Evolutionary conservation across 495 filamentous ascomycete genomes (phyloP).

Genomic region (Aspergillus heteromorphus): DNA sequence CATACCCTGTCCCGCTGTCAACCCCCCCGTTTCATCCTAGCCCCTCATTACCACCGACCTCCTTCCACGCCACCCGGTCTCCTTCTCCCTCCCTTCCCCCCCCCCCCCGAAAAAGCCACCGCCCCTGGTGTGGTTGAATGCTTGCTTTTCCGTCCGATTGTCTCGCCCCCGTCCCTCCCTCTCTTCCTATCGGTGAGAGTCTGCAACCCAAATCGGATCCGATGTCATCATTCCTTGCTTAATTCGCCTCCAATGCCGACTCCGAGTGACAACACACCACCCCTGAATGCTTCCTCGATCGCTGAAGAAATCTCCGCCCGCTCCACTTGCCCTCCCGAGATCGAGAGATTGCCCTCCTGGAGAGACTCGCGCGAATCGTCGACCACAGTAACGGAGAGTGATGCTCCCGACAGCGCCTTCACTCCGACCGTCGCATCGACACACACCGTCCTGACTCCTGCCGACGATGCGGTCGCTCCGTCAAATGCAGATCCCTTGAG

Average conservation of each 20-base stretch:
- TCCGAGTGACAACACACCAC: slow-evolving; percentile 45
- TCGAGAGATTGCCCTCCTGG: slow-evolving; percentile 38
- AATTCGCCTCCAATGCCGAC: slow-evolving; percentile 53
- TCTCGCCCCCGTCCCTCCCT: slow-evolving; percentile 4
- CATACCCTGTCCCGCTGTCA: slow-evolving; percentile 3
- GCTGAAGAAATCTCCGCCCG: slow-evolving; percentile 44
- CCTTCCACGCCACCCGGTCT: slow-evolving; percentile 10
- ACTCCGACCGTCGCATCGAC: slow-evolving; percentile 23
- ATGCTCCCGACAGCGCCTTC: slow-evolving; percentile 26
- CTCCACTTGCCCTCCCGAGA: slow-evolving; percentile 55
- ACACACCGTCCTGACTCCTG: slow-evolving; percentile 26
- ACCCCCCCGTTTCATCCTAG: slow-evolving; percentile 13
- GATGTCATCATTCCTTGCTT: slow-evolving; percentile 39
- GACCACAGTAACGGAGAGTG: slow-evolving; percentile 14
- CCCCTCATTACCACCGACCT: slow-evolving; percentile 8
- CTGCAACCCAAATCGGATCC: slow-evolving; percentile 21
- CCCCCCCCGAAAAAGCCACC: background rate
- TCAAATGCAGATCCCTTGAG: slow-evolving; percentile 26
- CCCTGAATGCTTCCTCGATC: slow-evolving; percentile 40
- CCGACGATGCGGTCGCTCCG: slow-evolving; percentile 29
- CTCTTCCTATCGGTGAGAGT: slow-evolving; percentile 1
- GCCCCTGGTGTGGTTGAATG: slow-evolving; percentile 7
- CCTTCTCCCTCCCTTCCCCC: slow-evolving; percentile 1
- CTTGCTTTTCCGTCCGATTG: slow-evolving; percentile 7
- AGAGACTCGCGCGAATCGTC: slow-evolving; percentile 30